phyloP scores from a whole-genome alignment of 2,329 filamentous ascomycete genomes.

The Blumeriella jaapii region DNA sequence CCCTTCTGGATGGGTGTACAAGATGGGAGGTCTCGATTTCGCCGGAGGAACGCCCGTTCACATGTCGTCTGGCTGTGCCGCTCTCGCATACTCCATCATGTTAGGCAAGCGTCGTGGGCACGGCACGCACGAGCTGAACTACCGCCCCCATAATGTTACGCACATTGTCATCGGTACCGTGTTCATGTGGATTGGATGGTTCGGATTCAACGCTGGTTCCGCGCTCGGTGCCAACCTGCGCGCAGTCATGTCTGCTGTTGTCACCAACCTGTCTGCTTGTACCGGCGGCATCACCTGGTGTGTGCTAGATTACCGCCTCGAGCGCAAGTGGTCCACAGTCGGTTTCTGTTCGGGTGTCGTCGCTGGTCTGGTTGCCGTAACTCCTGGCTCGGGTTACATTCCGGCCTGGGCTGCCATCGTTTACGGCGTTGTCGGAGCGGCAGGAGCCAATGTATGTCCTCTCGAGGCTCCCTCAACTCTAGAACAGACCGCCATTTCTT shows the following conservation, averaged over 20 bases:
- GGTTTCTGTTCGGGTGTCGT: conserved; percentile 89
- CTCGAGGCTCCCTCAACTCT: too few relatives aligned
- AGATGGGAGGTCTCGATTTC: conserved; percentile 75
- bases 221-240: conserved; percentile 72
- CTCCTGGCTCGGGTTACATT: conserved; percentile 74
- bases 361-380: conserved; percentile 78
- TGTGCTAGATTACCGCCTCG: conserved; percentile 75
- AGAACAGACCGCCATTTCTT: too few relatives aligned
- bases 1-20: conserved; percentile 64
- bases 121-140: conserved; percentile 80
- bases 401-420: conserved; percentile 75
- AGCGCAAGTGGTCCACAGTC: conserved; percentile 86
- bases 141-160: conserved; percentile 84
- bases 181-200: conserved; percentile 93
- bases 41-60: conserved; percentile 86
- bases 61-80: conserved; percentile 71
- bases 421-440: conserved; percentile 65
- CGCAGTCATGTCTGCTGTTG: conserved; percentile 74
- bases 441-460: conserved; percentile 51
- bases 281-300: conserved; percentile 85
- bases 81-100: conserved; percentile 84
- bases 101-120: conserved; percentile 62
- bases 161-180: conserved; percentile 88
- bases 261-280: conserved; percentile 76
- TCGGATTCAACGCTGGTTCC: conserved; percentile 85